A percentile compares a stretch with the other conserved stretches of the same genome.
These are phyloP conservation scores for Eucalyptus marginata DNA, from an alignment of 345 rosid genomes.

Conservation along the genomic window DNA sequence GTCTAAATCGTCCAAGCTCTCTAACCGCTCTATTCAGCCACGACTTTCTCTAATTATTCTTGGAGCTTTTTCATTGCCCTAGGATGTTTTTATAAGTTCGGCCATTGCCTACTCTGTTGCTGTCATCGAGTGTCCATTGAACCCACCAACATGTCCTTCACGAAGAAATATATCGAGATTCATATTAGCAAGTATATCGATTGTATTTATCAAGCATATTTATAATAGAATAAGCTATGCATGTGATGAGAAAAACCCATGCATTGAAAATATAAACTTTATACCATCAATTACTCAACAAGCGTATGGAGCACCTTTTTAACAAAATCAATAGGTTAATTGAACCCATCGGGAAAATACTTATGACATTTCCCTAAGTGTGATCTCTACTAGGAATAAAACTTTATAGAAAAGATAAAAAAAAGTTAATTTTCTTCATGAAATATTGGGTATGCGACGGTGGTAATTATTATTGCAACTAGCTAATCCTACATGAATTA, in stretches of 20 bases:
- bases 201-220: not conserved
- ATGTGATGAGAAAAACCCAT: not conserved
- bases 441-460: too few relatives aligned
- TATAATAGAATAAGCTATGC: not conserved
- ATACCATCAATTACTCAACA: not conserved
- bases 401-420: too few relatives aligned
- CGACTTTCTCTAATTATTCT: conserved; percentile 11
- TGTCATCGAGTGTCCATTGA: conserved; percentile 15
- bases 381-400: too few relatives aligned
- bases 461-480: not conserved
- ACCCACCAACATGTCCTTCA: conserved; percentile 14
- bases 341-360: too few relatives aligned
- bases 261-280: not conserved
- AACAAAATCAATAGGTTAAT: too few relatives aligned
- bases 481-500: not conserved
- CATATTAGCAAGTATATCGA: not conserved
- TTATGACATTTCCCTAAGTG: too few relatives aligned
- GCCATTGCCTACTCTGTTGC: conserved; percentile 16
- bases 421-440: too few relatives aligned
- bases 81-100: conserved; percentile 19
- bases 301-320: not conserved
- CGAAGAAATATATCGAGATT: not conserved
- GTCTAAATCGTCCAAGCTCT: conserved; percentile 6
- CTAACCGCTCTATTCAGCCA: conserved; percentile 18
- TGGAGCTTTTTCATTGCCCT: conserved; percentile 13